Evolutionary conservation across 2,329 filamentous ascomycete species (phyloP), one percentile per base, ranked within the genome.

Genomic region (Ophiosphaerella korrae): DNA sequence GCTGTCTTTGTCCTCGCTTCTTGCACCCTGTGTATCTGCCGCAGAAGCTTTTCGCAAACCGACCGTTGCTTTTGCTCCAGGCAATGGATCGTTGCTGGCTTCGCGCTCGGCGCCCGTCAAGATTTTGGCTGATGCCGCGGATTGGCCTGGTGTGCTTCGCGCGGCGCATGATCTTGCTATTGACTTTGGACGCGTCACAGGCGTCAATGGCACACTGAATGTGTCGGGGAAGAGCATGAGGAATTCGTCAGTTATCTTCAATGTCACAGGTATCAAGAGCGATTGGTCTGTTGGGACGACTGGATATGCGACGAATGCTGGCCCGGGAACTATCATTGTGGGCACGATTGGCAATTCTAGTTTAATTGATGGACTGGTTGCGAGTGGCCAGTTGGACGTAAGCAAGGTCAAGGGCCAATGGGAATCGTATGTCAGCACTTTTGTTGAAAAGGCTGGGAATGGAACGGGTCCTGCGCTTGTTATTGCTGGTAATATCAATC

Each of bases 111-210:
- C 66, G 3, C 55, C 63, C 16, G 72, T 72, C 31, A 61, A 57
- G 14, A 58, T 75, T 2, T 48, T 69, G 1, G 67, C 74, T 42
- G 72, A 74, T 56, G 67, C 64, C 5, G 70, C 63, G 14, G 87
- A 89, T 52, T 88, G 83, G 77, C 86, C 84, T 74, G 87, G 86
- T 49, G 87, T 89, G 1, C 78, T 88, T 46, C 81, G 87, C 23
- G 86, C 85, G 5, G 87, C 85, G 0, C 78, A 84, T 34, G 87
- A 90, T 68, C 78, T 90, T 8, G 85, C 86, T 0, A 64, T 77
- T 3, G 88, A 90, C 68, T 88, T 90, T 73, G 86, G 86, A 13
- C 82, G 84, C n/a, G 86, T 89, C 4, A 88, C 86, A 0, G 86
- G 86, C 7, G 79, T 74, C 23, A 88, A 88, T 68, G 82, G 86